Evolutionary conservation across 441 rosid species (phyloP), one percentile per base, ranked within the genome.

Genomic region (Arabidopsis lyrata): DNA sequence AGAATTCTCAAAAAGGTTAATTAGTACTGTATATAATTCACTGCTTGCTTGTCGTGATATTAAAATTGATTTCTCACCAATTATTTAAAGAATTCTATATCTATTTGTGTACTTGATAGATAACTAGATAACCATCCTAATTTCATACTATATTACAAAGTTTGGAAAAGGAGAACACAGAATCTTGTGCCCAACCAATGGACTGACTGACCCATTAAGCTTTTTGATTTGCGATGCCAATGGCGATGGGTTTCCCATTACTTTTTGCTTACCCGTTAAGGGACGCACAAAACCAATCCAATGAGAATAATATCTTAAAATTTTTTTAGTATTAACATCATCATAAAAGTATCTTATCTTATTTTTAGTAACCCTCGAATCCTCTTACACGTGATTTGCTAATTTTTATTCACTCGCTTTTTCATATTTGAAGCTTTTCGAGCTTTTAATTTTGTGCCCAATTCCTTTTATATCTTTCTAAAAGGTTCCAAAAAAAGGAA

Each of bases 241-340:
- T 75, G 74, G 64, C 29, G 20, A 48, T 75, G 74, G 64, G 64
- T 39, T 75, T 66, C 67, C 8, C 72, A 8, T 56, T 36, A 20
- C 32, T 20, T 76, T 63, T 76, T 56, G 67, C 76, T 63, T 76
- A 64, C 66, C 62, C 48, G 36, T 41, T 70, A 76, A 76, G 80
- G 7, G 76, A 70, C 49, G 71, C 53, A 63, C 71, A 63, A 27
- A 27, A 63, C 64, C 50, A 53, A 59, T 68, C 70, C 52, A 75
- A 27, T 32, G 44, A 35, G 66, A 76, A 76, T 70, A 63, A 14
- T 50, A 29, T 63, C 52, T 18, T 38, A 4, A 35, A 34, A 47
- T 41, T 22, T 22, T 20, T 13, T 3, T 27, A 50, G 12, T 55
- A 35, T 66, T 44, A 52, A 53, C 42, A 15, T 53, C 45, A 55